Percentiles rank a stretch among this genome's conserved stretches.
These are phyloP conservation scores for Trichophyton simii DNA, from an alignment of 2,329 filamentous ascomycete genomes.

Conservation along the genomic window DNA sequence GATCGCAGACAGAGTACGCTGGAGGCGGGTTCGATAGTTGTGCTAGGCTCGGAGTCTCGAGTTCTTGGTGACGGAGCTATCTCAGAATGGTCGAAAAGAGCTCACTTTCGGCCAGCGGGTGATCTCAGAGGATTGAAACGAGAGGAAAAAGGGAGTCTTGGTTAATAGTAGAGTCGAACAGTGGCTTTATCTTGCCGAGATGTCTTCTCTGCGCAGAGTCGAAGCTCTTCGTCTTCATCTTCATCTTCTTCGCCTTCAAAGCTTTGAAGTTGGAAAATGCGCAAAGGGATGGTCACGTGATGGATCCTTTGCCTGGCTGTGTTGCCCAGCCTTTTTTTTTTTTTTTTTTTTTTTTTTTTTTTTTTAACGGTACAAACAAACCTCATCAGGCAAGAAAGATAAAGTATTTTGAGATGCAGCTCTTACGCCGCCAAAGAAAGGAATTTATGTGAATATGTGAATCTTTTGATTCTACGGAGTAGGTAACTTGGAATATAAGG, in stretches of 20 bases:
- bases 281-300: neutral
- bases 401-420: neutral
- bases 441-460: neutral
- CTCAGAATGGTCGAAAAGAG: neutral
- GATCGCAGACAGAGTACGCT: neutral
- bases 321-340: neutral
- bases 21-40: neutral
- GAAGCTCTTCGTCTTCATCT: neutral
- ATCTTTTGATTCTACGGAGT: neutral
- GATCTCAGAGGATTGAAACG: neutral
- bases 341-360: neutral
- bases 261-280: neutral
- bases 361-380: neutral
- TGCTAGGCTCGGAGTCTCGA: neutral
- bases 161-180: neutral
- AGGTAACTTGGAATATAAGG: neutral
- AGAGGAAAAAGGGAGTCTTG: neutral
- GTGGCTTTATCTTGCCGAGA: neutral
- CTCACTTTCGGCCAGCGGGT: conserved; percentile 4
- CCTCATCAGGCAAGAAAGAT: neutral
- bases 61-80: neutral
- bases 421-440: neutral
- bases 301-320: neutral
- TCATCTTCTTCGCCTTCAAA: neutral
- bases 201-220: neutral